A percentile compares a stretch with the other conserved stretches of the same genome.
Conservation (phyloP, 2,329 filamentous ascomycete species). For the Diaporthe sp. region DNA sequence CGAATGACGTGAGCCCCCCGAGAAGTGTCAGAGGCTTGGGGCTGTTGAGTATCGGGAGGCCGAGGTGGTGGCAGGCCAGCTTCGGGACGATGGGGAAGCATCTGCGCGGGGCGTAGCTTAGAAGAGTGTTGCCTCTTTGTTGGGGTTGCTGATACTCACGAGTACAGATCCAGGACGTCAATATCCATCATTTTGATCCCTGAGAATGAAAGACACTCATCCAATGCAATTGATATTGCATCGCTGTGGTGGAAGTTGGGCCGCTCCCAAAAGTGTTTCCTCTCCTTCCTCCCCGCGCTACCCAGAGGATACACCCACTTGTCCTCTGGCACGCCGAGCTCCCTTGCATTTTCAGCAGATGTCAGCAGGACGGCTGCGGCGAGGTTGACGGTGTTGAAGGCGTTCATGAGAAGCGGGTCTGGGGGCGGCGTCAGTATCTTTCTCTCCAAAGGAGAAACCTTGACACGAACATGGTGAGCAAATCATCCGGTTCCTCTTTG, state of each 20-base stretch:
- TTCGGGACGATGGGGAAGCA: slow-evolving; percentile 81
- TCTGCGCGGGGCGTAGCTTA: slow-evolving; percentile 50
- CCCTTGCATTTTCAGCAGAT: slow-evolving; percentile 64
- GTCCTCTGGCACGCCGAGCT: slow-evolving; percentile 66
- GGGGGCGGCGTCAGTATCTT: not conserved
- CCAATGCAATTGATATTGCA: slow-evolving; percentile 69
- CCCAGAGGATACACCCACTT: slow-evolving; percentile 76
- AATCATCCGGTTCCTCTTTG: slow-evolving; percentile 74
- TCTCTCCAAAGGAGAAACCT: not conserved
- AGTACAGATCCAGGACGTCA: slow-evolving; percentile 75
- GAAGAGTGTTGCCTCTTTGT: not conserved
- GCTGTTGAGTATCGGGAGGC: slow-evolving; percentile 59
- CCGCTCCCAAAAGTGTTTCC: slow-evolving; percentile 72
- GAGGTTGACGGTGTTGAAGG: slow-evolving; percentile 78
- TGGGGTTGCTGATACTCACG: slow-evolving; percentile 51
- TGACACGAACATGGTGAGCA: slow-evolving; percentile 71
- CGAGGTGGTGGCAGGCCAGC: slow-evolving; percentile 72
- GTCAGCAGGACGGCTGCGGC: slow-evolving; percentile 73
- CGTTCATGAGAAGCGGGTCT: slow-evolving; percentile 80
- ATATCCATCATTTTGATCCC: slow-evolving; percentile 64
- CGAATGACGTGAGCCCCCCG: slow-evolving; percentile 77
- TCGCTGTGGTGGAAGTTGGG: slow-evolving; percentile 70
- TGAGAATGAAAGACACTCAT: slow-evolving; percentile 64
- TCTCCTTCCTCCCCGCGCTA: slow-evolving; percentile 73
- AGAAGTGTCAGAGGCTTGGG: slow-evolving; percentile 71